Conservation (phyloP, 2,329 filamentous ascomycete genomes). For the Epichloe aotearoae region DNA sequence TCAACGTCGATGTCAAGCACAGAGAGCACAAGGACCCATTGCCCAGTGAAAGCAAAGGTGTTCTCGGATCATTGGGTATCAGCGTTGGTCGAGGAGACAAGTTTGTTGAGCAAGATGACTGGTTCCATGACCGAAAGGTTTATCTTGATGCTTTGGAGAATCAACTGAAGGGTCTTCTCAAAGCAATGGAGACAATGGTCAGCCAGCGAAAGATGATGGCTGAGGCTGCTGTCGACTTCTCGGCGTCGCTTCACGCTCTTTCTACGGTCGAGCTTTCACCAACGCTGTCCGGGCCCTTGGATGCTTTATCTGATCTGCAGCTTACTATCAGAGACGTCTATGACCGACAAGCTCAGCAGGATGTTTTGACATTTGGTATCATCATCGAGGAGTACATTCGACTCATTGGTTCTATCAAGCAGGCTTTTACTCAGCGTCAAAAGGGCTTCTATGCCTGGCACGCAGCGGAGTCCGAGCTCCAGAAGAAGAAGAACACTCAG, state of each 20-base stretch:
- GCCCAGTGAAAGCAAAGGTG: conserved; percentile 80
- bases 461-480: conserved; percentile 72
- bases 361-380: conserved; percentile 89
- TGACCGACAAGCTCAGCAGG: conserved; percentile 91
- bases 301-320: conserved; percentile 85
- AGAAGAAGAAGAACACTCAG: conserved; percentile 77
- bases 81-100: conserved; percentile 67
- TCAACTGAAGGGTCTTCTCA: conserved; percentile 79
- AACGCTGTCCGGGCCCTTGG: conserved; percentile 73
- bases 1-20: conserved; percentile 95
- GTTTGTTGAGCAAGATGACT: conserved; percentile 97
- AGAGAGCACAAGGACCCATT: conserved; percentile 85
- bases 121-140: conserved; percentile 93
- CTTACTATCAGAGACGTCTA: conserved; percentile 90
- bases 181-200: conserved; percentile 89
- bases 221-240: conserved; percentile 88
- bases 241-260: conserved; percentile 79
- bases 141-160: conserved; percentile 90
- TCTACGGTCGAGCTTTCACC: conserved; percentile 88
- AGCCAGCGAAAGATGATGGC: conserved; percentile 84
- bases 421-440: conserved; percentile 81
- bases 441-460: conserved; percentile 96
- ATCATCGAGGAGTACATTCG: conserved; percentile 98
- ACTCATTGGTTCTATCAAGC: conserved; percentile 88
- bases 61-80: conserved; percentile 75